Evolutionary conservation across 768 basidiomycete species (phyloP), one percentile per base, ranked within the genome.

Genomic region (Lactarius hatsudake): DNA sequence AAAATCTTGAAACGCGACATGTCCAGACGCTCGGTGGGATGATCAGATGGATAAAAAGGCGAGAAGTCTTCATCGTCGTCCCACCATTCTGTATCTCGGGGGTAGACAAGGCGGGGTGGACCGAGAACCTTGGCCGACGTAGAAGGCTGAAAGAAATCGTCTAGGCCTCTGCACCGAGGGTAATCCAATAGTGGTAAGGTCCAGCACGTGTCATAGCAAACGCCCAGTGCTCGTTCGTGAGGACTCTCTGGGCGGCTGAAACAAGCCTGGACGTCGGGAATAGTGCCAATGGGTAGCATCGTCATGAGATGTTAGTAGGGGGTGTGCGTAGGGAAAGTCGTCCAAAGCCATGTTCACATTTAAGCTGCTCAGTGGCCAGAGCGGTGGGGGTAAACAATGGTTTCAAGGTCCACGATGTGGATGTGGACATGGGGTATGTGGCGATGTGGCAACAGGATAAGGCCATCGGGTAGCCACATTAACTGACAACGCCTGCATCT

Each of bases 61-160:
- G 60, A 45, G 53, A 61, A 66, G 20, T 36, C 23, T 8, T 66
- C 60, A 5, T 66, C 65, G 7, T 32, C 65, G 4, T 66, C 65
- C 65, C 65, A 66, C 51, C 36, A 54, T 20, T 60, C 43, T 32
- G 54, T 43, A 30, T 40, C 13, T 34, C 56, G 56, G 8, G 56
- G 34, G 56, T 57, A 57, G 30, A 57, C 20, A 23, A 57, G 28
- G 18, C 32, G 56, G 18, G 34, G 56, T 26, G 56, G 56, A 30
- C 20, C 32, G 20, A 18, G 30, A 30, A 23, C 18, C 32, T 32
- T 18, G 30, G 26, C 26, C 18, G 6, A 17, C 15, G 17, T 15
- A 2, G 56, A 30, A 36, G 32, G 56, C 18, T 30, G 34, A 36
- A 32, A 57, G 56, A 57, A 30, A 57, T 30, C 34, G 18, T 57